Base-by-base conservation (phyloP, 202 grass and related monocot species). In the Brachypodium distachyon region DNA sequence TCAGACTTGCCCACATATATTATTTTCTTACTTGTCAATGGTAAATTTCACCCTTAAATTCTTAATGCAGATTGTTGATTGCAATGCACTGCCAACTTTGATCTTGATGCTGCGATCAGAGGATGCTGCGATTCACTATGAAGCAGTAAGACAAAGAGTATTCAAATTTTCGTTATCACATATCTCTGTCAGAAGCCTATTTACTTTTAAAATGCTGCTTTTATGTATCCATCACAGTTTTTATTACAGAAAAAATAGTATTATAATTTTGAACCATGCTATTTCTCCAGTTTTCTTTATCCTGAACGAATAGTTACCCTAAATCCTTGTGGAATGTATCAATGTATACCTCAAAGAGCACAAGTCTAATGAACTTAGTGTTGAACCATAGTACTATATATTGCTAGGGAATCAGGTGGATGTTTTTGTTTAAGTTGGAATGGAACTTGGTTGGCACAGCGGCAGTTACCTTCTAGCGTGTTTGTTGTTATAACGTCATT, bases 71-170 rank as follows among this genome's bases (percentile, higher is more conserved):
- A 99, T 99, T 89, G 96, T 99, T 78, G 85, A 96, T 65, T 99
- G 96, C 57, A 93, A 89, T 49, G 96, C 96, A 74, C 85, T 99
- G 91, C 96, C 96, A 77, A 99, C 92, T 33, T 87, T 99, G 70
- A 96, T 99, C 78, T 91, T 99, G 72, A 99, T 99, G 96, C 85
- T 99, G 69, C 85, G 85, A 38, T 99, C 96, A 55, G 92, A 99
- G 25, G 96, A 99, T 93, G 83, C 96, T 79, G 85, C 96, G 50
- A 99, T 99, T 88, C 96, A 99, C 75, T 99, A 93, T 34, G 92
- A 99, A 85, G 92, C 96, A 78, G 96, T 99, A 86, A 91, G 92
- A 75, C 78, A 8, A 78, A 42, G 50, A 47, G 18, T 57, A 69
- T 62, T 58, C 43, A 56, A 70, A 23, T 67, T 70, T 69, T n/a